Percentiles rank a stretch among this genome's conserved stretches.
These are phyloP conservation scores for Melanogaster broomeanus DNA, from an alignment of 768 basidiomycete species.

Conservation along the genomic window DNA sequence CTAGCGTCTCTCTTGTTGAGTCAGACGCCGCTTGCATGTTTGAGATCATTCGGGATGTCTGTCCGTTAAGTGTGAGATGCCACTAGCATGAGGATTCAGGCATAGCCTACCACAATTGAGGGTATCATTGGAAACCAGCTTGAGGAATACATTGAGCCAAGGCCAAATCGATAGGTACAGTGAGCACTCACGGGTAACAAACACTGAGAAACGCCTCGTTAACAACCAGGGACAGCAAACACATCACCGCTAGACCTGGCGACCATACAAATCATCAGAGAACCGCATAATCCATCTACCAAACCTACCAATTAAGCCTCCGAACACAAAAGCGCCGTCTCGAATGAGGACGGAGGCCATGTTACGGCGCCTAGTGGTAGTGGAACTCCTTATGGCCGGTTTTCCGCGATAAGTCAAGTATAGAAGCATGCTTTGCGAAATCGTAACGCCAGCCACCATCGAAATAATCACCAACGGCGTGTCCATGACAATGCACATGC, in stretches of 20 bases:
- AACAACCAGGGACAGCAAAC: too few species aligned
- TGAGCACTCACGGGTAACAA: too few species aligned
- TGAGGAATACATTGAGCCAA: not conserved
- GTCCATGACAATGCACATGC: constrained; percentile 6
- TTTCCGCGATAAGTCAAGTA: constrained; percentile 17
- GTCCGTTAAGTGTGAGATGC: not conserved
- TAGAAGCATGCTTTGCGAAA: constrained; percentile 17
- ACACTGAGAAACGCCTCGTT: too few species aligned
- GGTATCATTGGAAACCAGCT: not conserved
- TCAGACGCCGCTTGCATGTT: not conserved
- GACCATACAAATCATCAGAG: too few species aligned
- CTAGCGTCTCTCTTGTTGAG: too few species aligned
- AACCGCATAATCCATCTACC: too few species aligned
- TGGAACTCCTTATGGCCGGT: not conserved
- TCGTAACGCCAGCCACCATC: constrained; percentile 2
- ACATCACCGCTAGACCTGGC: too few species aligned
- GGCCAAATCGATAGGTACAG: too few species aligned
- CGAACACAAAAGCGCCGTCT: constrained; percentile 15
- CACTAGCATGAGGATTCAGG: too few species aligned
- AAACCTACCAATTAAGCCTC: constrained; percentile 8
- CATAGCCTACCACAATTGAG: not conserved
- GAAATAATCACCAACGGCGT: not conserved
- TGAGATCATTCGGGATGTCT: not conserved
- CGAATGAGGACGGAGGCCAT: constrained; percentile 12
- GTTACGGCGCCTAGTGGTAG: constrained; percentile 14